Evolutionary conservation across 208 protist genomes (phyloP), one percentile per base, ranked within the genome.

Genomic region (Strigomonas galati): DNA sequence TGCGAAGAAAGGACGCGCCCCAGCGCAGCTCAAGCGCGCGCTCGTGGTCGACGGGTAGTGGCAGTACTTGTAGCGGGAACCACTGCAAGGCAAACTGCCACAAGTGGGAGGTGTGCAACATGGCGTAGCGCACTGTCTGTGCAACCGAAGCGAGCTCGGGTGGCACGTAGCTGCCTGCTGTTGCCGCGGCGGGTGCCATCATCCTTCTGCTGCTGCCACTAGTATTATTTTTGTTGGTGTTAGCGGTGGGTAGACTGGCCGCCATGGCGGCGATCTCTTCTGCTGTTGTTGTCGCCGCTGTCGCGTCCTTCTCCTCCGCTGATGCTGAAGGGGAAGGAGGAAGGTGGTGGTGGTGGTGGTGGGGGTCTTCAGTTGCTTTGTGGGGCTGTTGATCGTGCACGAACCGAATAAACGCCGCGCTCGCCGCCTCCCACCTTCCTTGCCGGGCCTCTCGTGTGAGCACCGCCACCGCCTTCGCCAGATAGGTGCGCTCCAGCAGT

Each of bases 111-210:
- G 62, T 79, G 52, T 73, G 74, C 46, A 87, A 57, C 73, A 87
- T 74, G 35, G 83, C 75, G 72, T 87, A 88, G 31, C 82, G 82
- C 21, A 79, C 76, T 4, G 76, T 78, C 31, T 86, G 81, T 6
- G 72, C 78, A 17, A 93, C 60, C 40, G 78, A 68, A 0, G 72
- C 64, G 17, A 92, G 61, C 43, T 80, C 74, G 0, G 59, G 24
- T 0, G 83, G 79, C 27, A 92, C 44, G 15, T 44, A 35, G 2
- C 56, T 31, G 49, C 27, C 32, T 6, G 51, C 51, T 9, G 23
- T 44, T 7, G 46, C 55, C 40, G 65, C 52, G 31, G 59, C 48
- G 32, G 49, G 0, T 54, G n/a, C 15, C 2, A n/a, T 27, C 52
- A 28, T 2, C 32, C 52, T 37, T 37, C 55, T 35, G 21, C 53